Conservation (phyloP, 257 asterid genomes). For the Solanum habrochaites region DNA sequence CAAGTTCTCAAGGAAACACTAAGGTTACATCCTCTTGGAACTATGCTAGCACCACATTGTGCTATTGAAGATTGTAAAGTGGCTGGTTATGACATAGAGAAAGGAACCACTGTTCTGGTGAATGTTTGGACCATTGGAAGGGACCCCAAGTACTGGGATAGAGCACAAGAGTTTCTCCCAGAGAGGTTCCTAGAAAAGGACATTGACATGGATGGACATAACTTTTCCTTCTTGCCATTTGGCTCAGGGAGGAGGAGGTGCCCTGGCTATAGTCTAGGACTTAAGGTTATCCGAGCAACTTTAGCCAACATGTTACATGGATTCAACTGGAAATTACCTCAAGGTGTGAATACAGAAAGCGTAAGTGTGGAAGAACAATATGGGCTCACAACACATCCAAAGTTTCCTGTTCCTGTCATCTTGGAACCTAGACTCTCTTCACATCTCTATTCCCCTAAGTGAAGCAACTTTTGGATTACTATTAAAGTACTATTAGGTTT, state of each 20-base stretch:
- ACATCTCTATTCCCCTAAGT: constrained; percentile 6
- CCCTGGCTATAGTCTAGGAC: constrained; percentile 10
- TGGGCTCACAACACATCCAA: constrained; percentile 16
- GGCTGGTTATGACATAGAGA: neutral
- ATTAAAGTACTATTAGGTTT: neutral
- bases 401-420: constrained; percentile 3
- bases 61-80: constrained; percentile 4
- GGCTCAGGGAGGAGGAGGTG: constrained; percentile 22
- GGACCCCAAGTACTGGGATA: constrained; percentile 10
- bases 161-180: constrained; percentile 7
- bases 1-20: constrained; percentile 4
- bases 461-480: neutral
- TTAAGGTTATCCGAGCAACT: constrained; percentile 8
- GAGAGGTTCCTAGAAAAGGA: constrained; percentile 12
- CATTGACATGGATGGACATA: constrained; percentile 1
- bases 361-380: constrained; percentile 17
- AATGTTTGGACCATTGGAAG: constrained; percentile 1
- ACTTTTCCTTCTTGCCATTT: constrained; percentile 13
- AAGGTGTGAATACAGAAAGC: constrained; percentile 15
- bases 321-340: constrained; percentile 14
- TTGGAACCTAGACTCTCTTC: constrained; percentile 19
- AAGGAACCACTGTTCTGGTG: neutral
- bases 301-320: constrained; percentile 28
- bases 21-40: constrained; percentile 4
- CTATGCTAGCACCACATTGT: neutral